Evolutionary conservation across 176 grass and related monocot genomes (phyloP), one percentile per base, ranked within the genome.

Genomic region (Oryza officinalis): DNA sequence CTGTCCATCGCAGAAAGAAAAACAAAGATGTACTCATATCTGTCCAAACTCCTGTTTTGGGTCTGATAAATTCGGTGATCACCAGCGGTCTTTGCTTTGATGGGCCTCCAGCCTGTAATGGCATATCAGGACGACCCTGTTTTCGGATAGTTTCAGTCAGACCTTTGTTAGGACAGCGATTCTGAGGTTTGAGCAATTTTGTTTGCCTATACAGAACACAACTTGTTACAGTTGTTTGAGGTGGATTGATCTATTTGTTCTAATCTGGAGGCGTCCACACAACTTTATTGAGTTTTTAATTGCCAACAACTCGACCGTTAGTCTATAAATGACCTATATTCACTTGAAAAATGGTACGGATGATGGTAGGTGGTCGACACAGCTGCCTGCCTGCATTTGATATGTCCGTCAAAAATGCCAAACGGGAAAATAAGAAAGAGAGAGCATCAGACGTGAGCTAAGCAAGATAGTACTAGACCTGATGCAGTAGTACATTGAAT

Each of bases 301-400:
- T 74, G 23, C 17, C 7, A 49, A 17, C 60, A 80, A 44, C 67
- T 41, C 10, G 60, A 32, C 31, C 18, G 67, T 66, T 22, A 73
- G 74, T 78, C 44, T 9, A 66, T 27, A 3, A 10, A 28, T 67
- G 67, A 46, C 81, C 49, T 20, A 57, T 63, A 6, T 60, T 6
- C 45, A n/a, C 66, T 33, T 27, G 20, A 27, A 84, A 84, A 84
- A 68, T 8, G 6, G n/a, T 27, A 63, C 6, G 10, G 8, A 32
- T 40, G 17, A 9, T 12, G 27, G 63, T 84, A 1, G 76, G 61
- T 80, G 46, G 76, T 88, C 63, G 75, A 65, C 67, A 64, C 54
- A 23, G 30, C 17, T 67, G 80, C 75, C 17, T 67, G 80, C 75
- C 27, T 22, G 81, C 46, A 45, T 15, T 15, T 40, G 4, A 74